A percentile compares a stretch with the other conserved stretches of the same genome.
These are phyloP conservation scores for Zoysia pacifica DNA, from an alignment of 176 grass and related monocot genomes.

Conservation along the genomic window DNA sequence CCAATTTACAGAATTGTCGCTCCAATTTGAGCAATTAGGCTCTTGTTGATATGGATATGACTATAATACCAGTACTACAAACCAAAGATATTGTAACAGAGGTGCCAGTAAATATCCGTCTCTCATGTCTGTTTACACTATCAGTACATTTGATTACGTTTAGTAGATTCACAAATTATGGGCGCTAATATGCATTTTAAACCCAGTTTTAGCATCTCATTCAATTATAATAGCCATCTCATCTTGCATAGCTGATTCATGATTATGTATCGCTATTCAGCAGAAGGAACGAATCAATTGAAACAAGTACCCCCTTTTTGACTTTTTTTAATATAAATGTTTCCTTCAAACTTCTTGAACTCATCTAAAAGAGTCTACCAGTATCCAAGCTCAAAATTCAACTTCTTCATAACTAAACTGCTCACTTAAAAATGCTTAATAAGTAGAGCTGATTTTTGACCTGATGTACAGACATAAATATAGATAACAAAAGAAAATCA, in stretches of 20 bases:
- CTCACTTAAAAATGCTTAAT: slow-evolving; percentile 29
- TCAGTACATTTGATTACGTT: not conserved
- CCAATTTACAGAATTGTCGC: not conserved
- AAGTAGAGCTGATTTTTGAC: not conserved
- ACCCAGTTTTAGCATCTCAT: not conserved
- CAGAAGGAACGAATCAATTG: not conserved
- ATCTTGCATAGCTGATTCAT: slow-evolving; percentile 14
- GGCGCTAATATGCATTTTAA: not conserved
- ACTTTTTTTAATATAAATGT: not conserved
- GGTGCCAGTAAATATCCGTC: not conserved
- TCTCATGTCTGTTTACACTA: not conserved
- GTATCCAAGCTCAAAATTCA: not conserved
- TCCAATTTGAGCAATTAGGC: not conserved
- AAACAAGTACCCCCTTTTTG: not conserved
- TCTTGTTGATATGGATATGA: not conserved
- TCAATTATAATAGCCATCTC: slow-evolving; percentile 1
- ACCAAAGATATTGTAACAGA: slow-evolving; percentile 1
- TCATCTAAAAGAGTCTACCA: not conserved
- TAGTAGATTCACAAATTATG: not conserved
- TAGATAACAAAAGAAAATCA: not conserved
- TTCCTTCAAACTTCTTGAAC: slow-evolving; percentile 19
- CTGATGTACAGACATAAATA: not conserved
- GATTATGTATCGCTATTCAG: not conserved
- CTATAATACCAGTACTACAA: not conserved
- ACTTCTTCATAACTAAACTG: slow-evolving; percentile 7